A percentile compares a stretch with the other conserved stretches of the same genome.
Conservation (phyloP, 176 grass and related monocot species). For the Raddia guianensis region DNA sequence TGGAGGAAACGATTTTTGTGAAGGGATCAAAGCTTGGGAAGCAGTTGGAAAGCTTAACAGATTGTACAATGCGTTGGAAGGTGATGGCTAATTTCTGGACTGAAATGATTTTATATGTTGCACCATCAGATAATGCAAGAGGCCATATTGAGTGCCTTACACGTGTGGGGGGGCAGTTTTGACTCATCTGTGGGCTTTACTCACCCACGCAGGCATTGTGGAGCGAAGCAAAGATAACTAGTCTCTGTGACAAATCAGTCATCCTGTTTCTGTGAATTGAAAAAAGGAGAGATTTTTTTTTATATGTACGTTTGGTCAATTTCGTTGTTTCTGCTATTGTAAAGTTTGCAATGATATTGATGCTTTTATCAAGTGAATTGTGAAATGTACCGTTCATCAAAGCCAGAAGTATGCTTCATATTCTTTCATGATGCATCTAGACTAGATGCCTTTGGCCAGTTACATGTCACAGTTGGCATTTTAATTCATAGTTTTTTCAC, state of each 20-base stretch:
- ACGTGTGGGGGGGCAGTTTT: slow-evolving; percentile 5
- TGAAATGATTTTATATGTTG: slow-evolving; percentile 30
- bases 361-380: slow-evolving; percentile 2
- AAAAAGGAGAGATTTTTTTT: not conserved
- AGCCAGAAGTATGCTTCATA: not conserved
- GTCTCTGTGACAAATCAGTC: slow-evolving; percentile 10
- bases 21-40: slow-evolving; percentile 20
- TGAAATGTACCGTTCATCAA: slow-evolving; percentile 1
- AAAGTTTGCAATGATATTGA: not conserved
- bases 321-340: not conserved
- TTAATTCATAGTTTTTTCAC: not conserved
- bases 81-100: slow-evolving; percentile 6
- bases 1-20: not conserved
- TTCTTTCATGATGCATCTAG: not conserved
- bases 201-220: slow-evolving; percentile 3
- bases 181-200: slow-evolving; percentile 31
- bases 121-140: slow-evolving; percentile 22
- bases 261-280: not conserved
- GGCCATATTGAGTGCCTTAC: slow-evolving; percentile 7
- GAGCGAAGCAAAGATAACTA: not conserved
- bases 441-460: not conserved
- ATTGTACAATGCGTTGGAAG: slow-evolving; percentile 1
- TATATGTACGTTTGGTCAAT: not conserved
- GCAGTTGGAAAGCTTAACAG: slow-evolving; percentile 25
- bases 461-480: not conserved